Evolutionary conservation across 495 filamentous ascomycete genomes (phyloP), one percentile per base, ranked within the genome.

Genomic region (Penicillium coffeae): DNA sequence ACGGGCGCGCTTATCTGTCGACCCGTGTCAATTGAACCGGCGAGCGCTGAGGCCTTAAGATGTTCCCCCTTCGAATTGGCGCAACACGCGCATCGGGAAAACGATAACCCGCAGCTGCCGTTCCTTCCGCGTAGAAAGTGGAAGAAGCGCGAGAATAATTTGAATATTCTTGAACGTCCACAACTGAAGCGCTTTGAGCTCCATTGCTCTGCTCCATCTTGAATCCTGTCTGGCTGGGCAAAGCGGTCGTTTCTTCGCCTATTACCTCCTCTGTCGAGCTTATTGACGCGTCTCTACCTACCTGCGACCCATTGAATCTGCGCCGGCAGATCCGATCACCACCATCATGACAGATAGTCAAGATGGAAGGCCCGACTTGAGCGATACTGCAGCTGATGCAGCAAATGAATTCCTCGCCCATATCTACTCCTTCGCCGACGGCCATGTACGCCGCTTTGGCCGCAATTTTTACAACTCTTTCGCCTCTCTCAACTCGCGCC

Each of bases 401-500:
- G 49, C 65, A 37, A 48, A 48, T 20, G 66, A 69, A 48, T 72
- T 71, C 60, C 64, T 67, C 58, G 34, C 20, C 43, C 63, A 70
- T 20, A 36, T 71, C 50, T 71, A 64, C 55, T 33, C 38, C 36
- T 42, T 59, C 36, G 30, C 66, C 44, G 62, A 63, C 9, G 46
- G 48, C 2, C 36, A 45, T 38, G 10, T 66, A 42, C 50, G 35
- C 8, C 66, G 66, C 58, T 73, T 85, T 65, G 59, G 57, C 42
- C 77, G 62, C 49, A 88, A 89, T 63, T 21, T 81, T 50, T 66
- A 66, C 52, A 52, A 63, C 33, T 77, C 80, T 33, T 74, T 88
- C 59, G 65, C 68, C 22, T 62, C 74, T 32, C 73, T 87, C 65
- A 73, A 71, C 48, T 47, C 64, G 20, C 58, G 75, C 47, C 74